A percentile compares a stretch with the other conserved stretches of the same genome.
These are phyloP conservation scores for Corchorus capsularis DNA, from an alignment of 345 rosid species.

Conservation along the genomic window DNA sequence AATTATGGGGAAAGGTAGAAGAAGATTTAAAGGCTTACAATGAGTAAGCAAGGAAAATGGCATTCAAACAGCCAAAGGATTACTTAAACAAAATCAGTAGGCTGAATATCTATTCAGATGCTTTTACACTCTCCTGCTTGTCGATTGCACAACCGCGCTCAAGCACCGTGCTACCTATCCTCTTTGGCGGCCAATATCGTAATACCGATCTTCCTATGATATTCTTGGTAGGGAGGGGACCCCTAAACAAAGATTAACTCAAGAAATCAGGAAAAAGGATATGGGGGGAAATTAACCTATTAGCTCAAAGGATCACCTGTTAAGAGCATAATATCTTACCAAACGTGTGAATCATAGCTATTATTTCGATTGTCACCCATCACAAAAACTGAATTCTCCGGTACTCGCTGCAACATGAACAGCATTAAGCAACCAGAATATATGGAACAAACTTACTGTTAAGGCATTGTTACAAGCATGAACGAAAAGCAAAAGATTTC, in stretches of 20 bases:
- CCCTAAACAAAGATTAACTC: conserved; percentile 51
- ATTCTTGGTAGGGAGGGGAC: conserved; percentile 87
- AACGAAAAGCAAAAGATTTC: not conserved
- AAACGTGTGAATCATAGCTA: conserved; percentile 92
- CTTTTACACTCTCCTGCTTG: conserved; percentile 40
- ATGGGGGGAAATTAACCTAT: not conserved
- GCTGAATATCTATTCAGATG: conserved; percentile 15
- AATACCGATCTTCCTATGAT: conserved; percentile 88
- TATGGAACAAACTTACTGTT: not conserved
- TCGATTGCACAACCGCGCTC: conserved; percentile 71
- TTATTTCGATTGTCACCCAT: conserved; percentile 99
- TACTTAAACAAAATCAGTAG: not conserved
- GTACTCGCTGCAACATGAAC: conserved; percentile 56
- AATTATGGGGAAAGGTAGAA: not conserved
- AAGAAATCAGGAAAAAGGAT: conserved; percentile 8
- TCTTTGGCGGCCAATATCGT: conserved; percentile 91
- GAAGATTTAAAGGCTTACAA: not conserved
- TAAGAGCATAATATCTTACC: conserved; percentile 46
- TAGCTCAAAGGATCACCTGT: not conserved
- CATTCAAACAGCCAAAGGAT: not conserved
- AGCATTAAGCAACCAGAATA: not conserved
- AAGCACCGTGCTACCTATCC: conserved; percentile 69
- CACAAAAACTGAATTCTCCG: conserved; percentile 82
- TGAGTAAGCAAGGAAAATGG: conserved; percentile 1
- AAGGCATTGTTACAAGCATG: conserved; percentile 6